These are phyloP conservation scores for Lactarius sp. DNA, from an alignment of 768 basidiomycete species.

Conservation along the genomic window DNA sequence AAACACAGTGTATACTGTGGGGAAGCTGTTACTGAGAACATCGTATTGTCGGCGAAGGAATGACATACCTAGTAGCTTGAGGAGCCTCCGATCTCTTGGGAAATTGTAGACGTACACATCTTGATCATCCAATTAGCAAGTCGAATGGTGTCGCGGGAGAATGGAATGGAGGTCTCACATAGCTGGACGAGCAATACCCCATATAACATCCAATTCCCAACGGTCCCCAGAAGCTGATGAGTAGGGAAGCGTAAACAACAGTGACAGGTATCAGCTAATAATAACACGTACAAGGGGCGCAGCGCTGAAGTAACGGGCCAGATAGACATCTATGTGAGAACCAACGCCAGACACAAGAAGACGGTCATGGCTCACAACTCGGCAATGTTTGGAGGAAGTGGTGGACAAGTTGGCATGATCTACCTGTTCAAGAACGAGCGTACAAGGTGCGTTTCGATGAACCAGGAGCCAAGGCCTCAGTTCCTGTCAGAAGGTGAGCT, in stretches of 20 bases:
- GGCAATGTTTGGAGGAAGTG: background rate
- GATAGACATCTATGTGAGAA: background rate
- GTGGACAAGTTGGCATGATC: background rate
- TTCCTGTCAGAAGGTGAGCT: background rate
- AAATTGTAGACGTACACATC: constrained; percentile 20
- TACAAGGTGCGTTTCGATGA: background rate
- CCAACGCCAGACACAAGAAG: background rate
- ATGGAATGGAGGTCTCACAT: background rate
- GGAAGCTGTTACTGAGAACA: background rate
- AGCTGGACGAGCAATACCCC: constrained; percentile 9
- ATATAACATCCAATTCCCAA: constrained; percentile 17
- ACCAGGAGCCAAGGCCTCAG: background rate
- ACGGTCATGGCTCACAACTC: background rate
- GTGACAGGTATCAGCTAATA: background rate
- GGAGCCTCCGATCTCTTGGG: background rate
- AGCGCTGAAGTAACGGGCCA: background rate
- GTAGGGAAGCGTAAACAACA: background rate
- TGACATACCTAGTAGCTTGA: constrained; percentile 9
- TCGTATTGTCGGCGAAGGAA: background rate
- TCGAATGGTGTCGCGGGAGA: background rate
- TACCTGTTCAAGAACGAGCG: background rate
- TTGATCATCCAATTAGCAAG: background rate
- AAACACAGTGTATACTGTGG: constrained; percentile 4
- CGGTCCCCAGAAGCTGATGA: constrained; percentile 2
- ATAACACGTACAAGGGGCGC: background rate